Conservation (phyloP, 106 monocot genomes). For the Acorus gramineus region DNA sequence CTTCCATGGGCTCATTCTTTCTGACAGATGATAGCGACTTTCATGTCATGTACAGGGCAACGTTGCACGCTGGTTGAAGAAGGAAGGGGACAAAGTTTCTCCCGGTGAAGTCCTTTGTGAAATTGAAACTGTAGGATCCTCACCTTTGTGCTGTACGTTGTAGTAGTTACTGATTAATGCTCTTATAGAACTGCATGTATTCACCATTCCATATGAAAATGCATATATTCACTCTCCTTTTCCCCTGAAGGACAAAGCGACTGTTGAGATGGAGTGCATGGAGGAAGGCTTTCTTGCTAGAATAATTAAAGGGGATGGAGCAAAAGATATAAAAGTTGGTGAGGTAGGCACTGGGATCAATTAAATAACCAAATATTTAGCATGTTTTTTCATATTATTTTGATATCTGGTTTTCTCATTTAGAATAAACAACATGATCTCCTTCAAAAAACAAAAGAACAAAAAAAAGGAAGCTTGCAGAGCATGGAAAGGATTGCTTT, state of each 20-base stretch:
- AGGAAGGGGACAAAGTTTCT: conserved; percentile 95
- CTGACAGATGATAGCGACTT: background rate
- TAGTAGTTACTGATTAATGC: background rate
- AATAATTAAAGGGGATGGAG: conserved; percentile 84
- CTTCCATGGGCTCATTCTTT: no score
- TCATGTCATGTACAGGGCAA: background rate
- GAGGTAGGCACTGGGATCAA: conserved; percentile 34
- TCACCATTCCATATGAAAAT: background rate
- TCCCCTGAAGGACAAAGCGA: conserved; percentile 80
- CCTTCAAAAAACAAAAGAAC: no score
- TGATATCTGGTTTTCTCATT: no score
- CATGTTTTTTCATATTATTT: no score
- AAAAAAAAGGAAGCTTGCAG: no score
- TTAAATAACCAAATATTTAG: no score
- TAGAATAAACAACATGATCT: no score
- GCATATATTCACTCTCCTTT: no score
- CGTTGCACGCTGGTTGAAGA: conserved; percentile 13
- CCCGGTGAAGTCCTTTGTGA: conserved; percentile 97
- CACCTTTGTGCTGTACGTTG: background rate
- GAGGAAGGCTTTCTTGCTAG: conserved; percentile 96
- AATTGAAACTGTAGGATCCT: conserved; percentile 81
- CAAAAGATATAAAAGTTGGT: conserved; percentile 88
- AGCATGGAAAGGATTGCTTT: no score
- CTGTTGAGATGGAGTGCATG: conserved; percentile 99
- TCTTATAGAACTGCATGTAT: background rate